These are phyloP conservation scores for Neurospora sublineolata DNA, from an alignment of 495 filamentous ascomycete genomes.

Conservation along the genomic window DNA sequence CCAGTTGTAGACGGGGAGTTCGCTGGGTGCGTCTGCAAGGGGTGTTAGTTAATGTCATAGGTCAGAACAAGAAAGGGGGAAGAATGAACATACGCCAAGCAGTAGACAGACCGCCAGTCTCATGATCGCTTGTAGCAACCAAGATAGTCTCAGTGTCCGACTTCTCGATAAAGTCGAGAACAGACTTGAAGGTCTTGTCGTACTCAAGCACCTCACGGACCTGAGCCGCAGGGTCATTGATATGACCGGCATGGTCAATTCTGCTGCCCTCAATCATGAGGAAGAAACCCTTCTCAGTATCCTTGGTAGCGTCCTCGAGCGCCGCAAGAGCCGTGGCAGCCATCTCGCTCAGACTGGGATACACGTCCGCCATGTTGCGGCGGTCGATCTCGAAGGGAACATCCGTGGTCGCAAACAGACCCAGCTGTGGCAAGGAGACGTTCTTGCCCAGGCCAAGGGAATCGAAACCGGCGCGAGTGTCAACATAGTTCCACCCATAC, in stretches of 20 bases:
- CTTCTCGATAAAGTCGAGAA: slow-evolving; percentile 72
- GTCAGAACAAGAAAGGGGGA: background rate
- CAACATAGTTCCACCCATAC: slow-evolving; percentile 66
- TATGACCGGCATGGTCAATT: slow-evolving; percentile 93
- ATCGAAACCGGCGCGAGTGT: slow-evolving; percentile 67
- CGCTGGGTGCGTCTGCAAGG: slow-evolving; percentile 19
- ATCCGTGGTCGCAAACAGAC: slow-evolving; percentile 71
- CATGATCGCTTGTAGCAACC: slow-evolving; percentile 86
- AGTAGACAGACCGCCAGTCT: slow-evolving; percentile 77
- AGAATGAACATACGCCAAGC: slow-evolving; percentile 52
- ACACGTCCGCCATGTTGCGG: slow-evolving; percentile 59
- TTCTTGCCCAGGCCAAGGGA: slow-evolving; percentile 54
- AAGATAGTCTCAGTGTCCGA: slow-evolving; percentile 64
- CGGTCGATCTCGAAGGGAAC: slow-evolving; percentile 92
- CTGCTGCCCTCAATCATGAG: slow-evolving; percentile 94
- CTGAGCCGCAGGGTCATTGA: slow-evolving; percentile 90
- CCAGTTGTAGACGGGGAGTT: slow-evolving; percentile 63
- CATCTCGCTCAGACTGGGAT: slow-evolving; percentile 91
- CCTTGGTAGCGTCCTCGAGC: slow-evolving; percentile 69
- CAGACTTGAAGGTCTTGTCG: slow-evolving; percentile 70
- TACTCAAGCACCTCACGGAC: slow-evolving; percentile 91
- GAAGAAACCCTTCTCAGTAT: slow-evolving; percentile 90
- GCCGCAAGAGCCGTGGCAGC: slow-evolving; percentile 65
- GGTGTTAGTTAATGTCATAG: slow-evolving; percentile 6
- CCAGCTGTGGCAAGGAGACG: slow-evolving; percentile 71